phyloP scores from a whole-genome alignment of 495 filamentous ascomycete species.

The Xylaria venustula region DNA sequence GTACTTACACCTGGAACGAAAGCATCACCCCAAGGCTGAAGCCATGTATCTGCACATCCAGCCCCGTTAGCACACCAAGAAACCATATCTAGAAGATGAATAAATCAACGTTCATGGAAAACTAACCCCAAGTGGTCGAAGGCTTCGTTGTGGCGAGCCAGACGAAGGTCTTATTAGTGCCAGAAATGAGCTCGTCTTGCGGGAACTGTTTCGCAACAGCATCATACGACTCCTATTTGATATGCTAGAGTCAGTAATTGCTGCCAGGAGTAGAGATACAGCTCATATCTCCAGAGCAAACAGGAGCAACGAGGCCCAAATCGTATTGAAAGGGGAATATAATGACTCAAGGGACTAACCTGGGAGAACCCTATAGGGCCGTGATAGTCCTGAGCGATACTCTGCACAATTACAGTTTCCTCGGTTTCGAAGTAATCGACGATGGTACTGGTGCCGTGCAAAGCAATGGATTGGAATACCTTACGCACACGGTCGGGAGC shows the following conservation, averaged over 20 bases:
- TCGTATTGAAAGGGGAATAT: no score
- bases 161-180: slow-evolving; percentile 9
- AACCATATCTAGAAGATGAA: background rate
- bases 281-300: no score
- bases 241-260: no score
- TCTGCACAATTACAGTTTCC: slow-evolving; percentile 18
- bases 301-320: no score
- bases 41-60: slow-evolving; percentile 22
- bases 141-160: slow-evolving; percentile 21
- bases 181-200: slow-evolving; percentile 3
- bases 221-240: slow-evolving; percentile 12
- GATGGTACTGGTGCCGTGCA: slow-evolving; percentile 17
- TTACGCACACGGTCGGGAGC: slow-evolving; percentile 17
- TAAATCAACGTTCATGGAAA: background rate
- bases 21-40: slow-evolving; percentile 22
- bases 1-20: slow-evolving; percentile 19
- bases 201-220: slow-evolving; percentile 18
- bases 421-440: slow-evolving; percentile 23
- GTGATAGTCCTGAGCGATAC: slow-evolving; percentile 18
- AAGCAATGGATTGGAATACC: slow-evolving; percentile 25
- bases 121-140: slow-evolving; percentile 20
- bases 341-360: no score
- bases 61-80: slow-evolving; percentile 10
- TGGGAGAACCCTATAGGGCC: slow-evolving; percentile 12
- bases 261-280: no score